A percentile compares a stretch with the other conserved stretches of the same genome.
These are phyloP conservation scores for Yamadazyma endophytica DNA, from an alignment of 805 yeast species.

Conservation along the genomic window DNA sequence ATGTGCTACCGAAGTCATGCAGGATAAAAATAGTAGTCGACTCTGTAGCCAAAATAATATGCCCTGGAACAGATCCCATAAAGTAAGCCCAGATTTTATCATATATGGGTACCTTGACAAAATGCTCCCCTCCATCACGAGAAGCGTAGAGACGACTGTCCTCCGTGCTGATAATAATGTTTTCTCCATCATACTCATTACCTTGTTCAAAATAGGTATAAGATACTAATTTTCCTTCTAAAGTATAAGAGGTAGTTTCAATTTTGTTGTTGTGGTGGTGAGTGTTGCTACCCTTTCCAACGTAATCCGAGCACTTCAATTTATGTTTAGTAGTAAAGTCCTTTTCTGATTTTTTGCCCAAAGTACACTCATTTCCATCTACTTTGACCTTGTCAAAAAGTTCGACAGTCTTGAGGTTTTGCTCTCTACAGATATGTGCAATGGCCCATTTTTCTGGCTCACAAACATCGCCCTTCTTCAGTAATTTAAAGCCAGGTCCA, in stretches of 20 bases:
- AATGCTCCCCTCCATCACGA: constrained; percentile 44
- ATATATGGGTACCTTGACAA: constrained; percentile 26
- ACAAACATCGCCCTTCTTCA: constrained; percentile 42
- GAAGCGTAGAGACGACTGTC: constrained; percentile 57
- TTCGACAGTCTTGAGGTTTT: constrained; percentile 17
- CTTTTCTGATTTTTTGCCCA: constrained; percentile 17
- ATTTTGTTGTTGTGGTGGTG: constrained; percentile 23
- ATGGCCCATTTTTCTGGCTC: constrained; percentile 27
- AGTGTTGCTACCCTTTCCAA: constrained; percentile 10
- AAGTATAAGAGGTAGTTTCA: constrained; percentile 31
- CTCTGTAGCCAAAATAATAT: constrained; percentile 51
- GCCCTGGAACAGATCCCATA: constrained; percentile 58
- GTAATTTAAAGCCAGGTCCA: constrained; percentile 39
- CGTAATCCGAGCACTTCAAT: constrained; percentile 33
- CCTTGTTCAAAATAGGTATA: constrained; percentile 62
- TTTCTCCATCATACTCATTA: constrained; percentile 26
- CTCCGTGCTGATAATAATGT: constrained; percentile 54
- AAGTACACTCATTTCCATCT: constrained; percentile 44
- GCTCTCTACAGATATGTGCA: constrained; percentile 18
- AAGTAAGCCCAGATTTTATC: constrained; percentile 27
- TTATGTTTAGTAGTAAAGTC: constrained; percentile 22
- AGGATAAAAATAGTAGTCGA: constrained; percentile 53
- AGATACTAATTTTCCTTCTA: constrained; percentile 50
- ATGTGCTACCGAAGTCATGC: constrained; percentile 61
- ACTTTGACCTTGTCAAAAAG: constrained; percentile 38